Evolutionary conservation across 2,329 filamentous ascomycete genomes (phyloP).

Genomic region (Raffaelea ambrosiae): DNA sequence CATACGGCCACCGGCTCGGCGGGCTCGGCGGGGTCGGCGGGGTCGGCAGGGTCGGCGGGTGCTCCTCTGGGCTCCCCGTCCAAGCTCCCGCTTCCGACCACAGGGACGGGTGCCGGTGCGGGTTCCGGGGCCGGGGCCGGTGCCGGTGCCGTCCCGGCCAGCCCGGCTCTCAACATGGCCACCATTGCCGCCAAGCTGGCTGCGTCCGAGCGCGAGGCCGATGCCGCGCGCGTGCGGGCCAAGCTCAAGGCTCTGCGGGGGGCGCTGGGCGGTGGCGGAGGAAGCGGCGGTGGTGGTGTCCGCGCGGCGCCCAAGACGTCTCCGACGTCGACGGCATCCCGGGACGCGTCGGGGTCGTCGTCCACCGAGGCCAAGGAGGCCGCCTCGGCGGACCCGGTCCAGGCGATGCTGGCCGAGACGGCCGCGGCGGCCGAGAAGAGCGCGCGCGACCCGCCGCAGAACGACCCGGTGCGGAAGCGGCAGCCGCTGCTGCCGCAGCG

Average conservation of each 20-base stretch:
- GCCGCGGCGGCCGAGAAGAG: slow-evolving; percentile 3
- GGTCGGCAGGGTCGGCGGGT: too few relatives aligned
- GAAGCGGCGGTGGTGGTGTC: slow-evolving; percentile 6
- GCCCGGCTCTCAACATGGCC: slow-evolving; percentile 52
- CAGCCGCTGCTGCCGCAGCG: slow-evolving; percentile 18
- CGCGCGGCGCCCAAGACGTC: slow-evolving; percentile 8
- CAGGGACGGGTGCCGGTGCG: too few relatives aligned
- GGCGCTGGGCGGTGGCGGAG: slow-evolving; percentile 18
- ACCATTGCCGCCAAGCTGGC: slow-evolving; percentile 56
- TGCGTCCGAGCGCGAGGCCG: slow-evolving; percentile 54
- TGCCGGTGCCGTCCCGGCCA: slow-evolving; percentile 33
- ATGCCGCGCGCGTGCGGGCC: slow-evolving; percentile 53
- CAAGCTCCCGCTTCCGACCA: not conserved
- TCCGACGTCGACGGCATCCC: slow-evolving; percentile 8
- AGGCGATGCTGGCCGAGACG: slow-evolving; percentile 1
- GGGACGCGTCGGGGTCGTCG: not conserved
- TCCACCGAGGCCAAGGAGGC: not conserved
- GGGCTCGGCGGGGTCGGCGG: not conserved
- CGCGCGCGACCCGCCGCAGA: slow-evolving; percentile 2
- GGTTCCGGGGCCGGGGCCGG: slow-evolving; percentile 19
- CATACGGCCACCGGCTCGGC: not conserved
- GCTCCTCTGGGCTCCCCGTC: not conserved
- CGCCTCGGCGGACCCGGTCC: slow-evolving; percentile 9
- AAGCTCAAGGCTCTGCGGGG: slow-evolving; percentile 48
- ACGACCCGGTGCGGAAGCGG: slow-evolving; percentile 36